Conservation (phyloP, 2,329 filamentous ascomycete species). For the Trematosphaeria pertusa region DNA sequence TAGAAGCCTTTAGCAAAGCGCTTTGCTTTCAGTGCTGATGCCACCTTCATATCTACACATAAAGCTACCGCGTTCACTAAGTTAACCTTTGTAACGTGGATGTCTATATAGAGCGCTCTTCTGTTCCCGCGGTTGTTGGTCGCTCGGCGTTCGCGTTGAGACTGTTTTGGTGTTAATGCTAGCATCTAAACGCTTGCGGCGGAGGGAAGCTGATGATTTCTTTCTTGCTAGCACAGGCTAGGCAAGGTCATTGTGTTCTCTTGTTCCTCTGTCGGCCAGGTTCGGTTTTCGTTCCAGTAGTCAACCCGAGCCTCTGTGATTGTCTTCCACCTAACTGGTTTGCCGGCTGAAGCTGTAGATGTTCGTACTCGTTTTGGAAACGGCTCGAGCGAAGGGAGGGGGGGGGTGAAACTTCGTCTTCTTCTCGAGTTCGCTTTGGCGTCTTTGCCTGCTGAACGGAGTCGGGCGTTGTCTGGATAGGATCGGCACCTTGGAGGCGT, state of each 20-base stretch:
- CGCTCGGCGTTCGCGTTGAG: constrained; percentile 20
- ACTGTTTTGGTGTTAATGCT: constrained; percentile 18
- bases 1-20: constrained; percentile 22
- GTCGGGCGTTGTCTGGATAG: constrained; percentile 11
- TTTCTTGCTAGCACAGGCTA: constrained; percentile 17
- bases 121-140: constrained; percentile 15
- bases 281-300: constrained; percentile 17
- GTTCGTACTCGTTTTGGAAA: constrained; percentile 15
- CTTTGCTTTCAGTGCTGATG: constrained; percentile 18
- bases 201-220: constrained; percentile 13
- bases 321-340: constrained; percentile 14
- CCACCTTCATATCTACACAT: constrained; percentile 16
- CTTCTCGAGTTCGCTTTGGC: constrained; percentile 17
- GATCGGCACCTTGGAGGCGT: constrained; percentile 11
- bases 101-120: constrained; percentile 22
- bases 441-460: constrained; percentile 15
- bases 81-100: constrained; percentile 17
- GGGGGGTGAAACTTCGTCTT: constrained; percentile 14
- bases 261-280: constrained; percentile 26
- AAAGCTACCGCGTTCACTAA: constrained; percentile 23
- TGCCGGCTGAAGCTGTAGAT: constrained; percentile 7
- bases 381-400: constrained; percentile 10
- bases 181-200: constrained; percentile 20
- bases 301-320: constrained; percentile 13
- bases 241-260: constrained; percentile 21